Evolutionary conservation across 1,139 yeast species (phyloP).

Genomic region (Hemisphaericaspora xylofermentans): DNA sequence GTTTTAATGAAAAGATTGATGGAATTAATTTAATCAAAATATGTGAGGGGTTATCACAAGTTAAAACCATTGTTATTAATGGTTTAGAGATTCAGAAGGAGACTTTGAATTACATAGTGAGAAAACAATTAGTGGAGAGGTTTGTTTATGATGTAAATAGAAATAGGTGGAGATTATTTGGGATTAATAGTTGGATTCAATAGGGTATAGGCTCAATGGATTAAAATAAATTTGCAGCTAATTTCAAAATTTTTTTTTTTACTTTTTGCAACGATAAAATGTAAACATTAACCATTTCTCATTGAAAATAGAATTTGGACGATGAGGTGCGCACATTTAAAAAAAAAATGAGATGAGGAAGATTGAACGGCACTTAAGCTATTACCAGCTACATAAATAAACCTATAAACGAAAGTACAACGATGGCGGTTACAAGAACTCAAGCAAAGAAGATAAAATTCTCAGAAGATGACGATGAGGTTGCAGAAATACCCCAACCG

Average conservation of each 20-base stretch:
- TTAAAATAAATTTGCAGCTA: not conserved
- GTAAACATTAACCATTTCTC: no score
- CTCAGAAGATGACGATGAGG: constrained; percentile 23
- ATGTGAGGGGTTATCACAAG: constrained; percentile 15
- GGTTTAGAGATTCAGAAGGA: constrained; percentile 36
- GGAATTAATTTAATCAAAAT: constrained; percentile 43
- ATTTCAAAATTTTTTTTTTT: no score
- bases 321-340: not conserved
- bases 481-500: not conserved
- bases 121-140: constrained; percentile 20
- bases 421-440: constrained; percentile 29
- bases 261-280: no score
- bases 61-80: constrained; percentile 30
- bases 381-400: no score
- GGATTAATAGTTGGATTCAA: constrained; percentile 25
- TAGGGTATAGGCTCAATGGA: not conserved
- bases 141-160: constrained; percentile 28
- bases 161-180: constrained; percentile 37
- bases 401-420: no score
- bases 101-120: constrained; percentile 26
- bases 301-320: no score
- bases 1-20: constrained; percentile 35
- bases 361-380: no score
- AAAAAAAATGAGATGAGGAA: not conserved
- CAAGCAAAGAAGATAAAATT: constrained; percentile 25